Conservation (phyloP, 345 rosid genomes). For the Linum lewisii region DNA sequence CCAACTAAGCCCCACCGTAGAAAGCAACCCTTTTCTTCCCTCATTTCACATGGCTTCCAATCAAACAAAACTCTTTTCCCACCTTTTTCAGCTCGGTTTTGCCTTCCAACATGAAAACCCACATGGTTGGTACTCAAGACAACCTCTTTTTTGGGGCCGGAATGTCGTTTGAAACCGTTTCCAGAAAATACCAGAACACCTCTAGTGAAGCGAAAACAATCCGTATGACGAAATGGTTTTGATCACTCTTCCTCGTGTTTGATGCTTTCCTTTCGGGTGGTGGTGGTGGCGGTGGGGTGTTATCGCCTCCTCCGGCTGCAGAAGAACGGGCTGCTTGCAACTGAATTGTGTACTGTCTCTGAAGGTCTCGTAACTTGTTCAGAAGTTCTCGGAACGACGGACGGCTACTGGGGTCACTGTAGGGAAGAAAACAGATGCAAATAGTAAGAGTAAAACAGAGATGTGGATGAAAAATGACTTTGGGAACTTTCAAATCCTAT, state of each 20-base stretch:
- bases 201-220: no score
- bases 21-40: not conserved
- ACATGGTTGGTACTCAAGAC: not conserved
- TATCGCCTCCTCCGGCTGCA: not conserved
- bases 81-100: not conserved
- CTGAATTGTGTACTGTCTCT: slow-evolving; percentile 50
- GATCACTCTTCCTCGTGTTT: not conserved
- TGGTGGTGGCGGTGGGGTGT: not conserved
- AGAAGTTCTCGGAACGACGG: slow-evolving; percentile 85
- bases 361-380: slow-evolving; percentile 71
- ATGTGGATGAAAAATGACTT: not conserved
- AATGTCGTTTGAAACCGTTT: not conserved
- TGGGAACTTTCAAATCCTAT: not conserved
- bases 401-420: slow-evolving; percentile 65
- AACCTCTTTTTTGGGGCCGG: not conserved
- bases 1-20: not conserved
- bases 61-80: not conserved
- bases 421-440: not conserved
- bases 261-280: not conserved
- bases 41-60: not conserved
- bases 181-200: no score
- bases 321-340: slow-evolving; percentile 60
- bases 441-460: not conserved
- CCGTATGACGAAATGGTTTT: no score
- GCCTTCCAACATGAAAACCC: not conserved